Evolutionary conservation across 163 green algal genomes (phyloP), one percentile per base, ranked within the genome.

Genomic region (Scenedesmus sp.): DNA sequence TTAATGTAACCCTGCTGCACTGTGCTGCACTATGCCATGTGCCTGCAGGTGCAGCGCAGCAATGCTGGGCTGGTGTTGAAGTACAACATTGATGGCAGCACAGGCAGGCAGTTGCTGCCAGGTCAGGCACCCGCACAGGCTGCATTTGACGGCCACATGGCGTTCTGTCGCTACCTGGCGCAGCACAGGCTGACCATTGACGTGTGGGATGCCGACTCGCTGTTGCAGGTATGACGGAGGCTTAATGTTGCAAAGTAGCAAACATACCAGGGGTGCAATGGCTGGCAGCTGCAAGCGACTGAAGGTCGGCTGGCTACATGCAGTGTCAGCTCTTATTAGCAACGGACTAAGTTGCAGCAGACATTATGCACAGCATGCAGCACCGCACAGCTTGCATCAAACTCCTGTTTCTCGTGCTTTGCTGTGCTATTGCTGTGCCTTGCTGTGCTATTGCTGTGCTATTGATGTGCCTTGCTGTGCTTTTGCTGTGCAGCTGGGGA

Each of bases 201-300:
- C 72, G 93, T 97, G 76, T 97, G 95, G 95, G 95, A 97, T 82
- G 95, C 92, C 0, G 93, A 95, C 46, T 97, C 94, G 33, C 89
- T 96, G 87, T 90, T 97, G 83, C 95, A 97, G 93, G 94, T 96
- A 87, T 24, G 91, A 1, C 30, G 18, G 9, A 5, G 46, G 68
- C 35, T 46, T 9, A 10, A 30, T 7, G 12, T 26, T 35, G 61
- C 44, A 61, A 5, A n/a, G 65, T 40, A 84, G 43, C 68, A 30
- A 5, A 76, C 61, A 65, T 53, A n/a, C n/a, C n/a, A 6, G 46
- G 6, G 46, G 46, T 10, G 46, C 46, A 10, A 53, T 53, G 46
- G 46, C 6, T 53, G 46, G 46, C 6, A 53, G 46, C 46, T 53
- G 46, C 46, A 53, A 53, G 7, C 46, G n/a, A 6, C 10, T 53